These are phyloP conservation scores for Syncephalastrum sp. DNA, from an alignment of 371 early-diverging fungal species.

Conservation along the genomic window DNA sequence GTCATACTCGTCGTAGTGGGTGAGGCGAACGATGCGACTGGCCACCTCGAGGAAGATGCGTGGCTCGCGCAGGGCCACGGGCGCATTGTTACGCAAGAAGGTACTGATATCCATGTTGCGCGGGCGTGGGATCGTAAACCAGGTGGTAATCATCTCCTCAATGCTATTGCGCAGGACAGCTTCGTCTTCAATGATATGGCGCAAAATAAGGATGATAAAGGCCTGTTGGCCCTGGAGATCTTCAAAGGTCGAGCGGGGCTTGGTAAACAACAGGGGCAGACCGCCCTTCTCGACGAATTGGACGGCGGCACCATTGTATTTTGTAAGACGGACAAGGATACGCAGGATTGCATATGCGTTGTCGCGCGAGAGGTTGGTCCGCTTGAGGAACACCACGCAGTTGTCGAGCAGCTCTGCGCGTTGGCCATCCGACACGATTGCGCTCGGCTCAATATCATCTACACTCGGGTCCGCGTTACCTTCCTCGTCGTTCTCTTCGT, in stretches of 20 bases:
- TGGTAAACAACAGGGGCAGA: conserved; percentile 57
- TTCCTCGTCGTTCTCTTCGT: conserved; percentile 19
- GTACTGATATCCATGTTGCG: conserved; percentile 70
- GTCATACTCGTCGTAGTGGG: conserved; percentile 59
- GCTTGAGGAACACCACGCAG: conserved; percentile 49
- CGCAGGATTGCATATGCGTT: conserved; percentile 70
- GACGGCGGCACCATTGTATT: conserved; percentile 60
- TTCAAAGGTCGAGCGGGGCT: conserved; percentile 45
- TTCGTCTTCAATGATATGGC: conserved; percentile 83
- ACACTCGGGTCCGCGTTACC: conserved; percentile 5
- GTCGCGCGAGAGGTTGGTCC: conserved; percentile 47
- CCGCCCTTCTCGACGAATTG: conserved; percentile 71
- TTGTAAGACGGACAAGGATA: conserved; percentile 80
- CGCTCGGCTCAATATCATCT: conserved; percentile 11
- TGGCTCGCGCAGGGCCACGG: conserved; percentile 74
- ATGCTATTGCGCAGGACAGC: conserved; percentile 67
- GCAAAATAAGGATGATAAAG: conserved; percentile 77
- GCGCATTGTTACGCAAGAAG: conserved; percentile 71
- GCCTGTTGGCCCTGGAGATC: conserved; percentile 72
- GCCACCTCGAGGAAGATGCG: conserved; percentile 69
- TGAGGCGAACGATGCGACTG: conserved; percentile 63
- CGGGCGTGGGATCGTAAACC: conserved; percentile 72
- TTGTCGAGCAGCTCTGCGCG: conserved; percentile 38
- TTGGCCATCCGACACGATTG: conserved; percentile 24
- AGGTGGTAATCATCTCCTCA: conserved; percentile 72